Conservation (phyloP, 2,329 filamentous ascomycete genomes). For the Arthroderma uncinatum region DNA sequence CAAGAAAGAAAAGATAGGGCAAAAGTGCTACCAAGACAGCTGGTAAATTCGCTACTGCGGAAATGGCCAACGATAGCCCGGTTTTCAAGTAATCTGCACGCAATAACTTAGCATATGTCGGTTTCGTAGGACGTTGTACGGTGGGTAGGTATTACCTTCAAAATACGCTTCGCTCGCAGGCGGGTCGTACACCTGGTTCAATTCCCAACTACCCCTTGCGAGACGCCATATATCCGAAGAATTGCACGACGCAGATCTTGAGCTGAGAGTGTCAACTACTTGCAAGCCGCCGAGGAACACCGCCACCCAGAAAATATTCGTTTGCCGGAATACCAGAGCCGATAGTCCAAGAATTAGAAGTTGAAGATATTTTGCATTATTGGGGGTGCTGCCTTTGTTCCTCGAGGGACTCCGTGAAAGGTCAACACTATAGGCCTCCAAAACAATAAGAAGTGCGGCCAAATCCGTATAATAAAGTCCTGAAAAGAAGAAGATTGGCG, state of each 20-base stretch:
- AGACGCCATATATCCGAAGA: slow-evolving; percentile 23
- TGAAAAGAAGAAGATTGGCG: slow-evolving; percentile 90
- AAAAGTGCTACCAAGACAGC: slow-evolving; percentile 30
- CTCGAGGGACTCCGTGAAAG: slow-evolving; percentile 23
- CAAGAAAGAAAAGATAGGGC: slow-evolving; percentile 52
- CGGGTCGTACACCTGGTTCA: slow-evolving; percentile 41
- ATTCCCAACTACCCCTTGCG: slow-evolving; percentile 23
- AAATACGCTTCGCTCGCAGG: slow-evolving; percentile 38
- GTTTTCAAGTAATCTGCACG: slow-evolving; percentile 39
- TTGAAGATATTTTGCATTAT: slow-evolving; percentile 19
- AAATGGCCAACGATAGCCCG: slow-evolving; percentile 53
- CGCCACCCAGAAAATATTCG: slow-evolving; percentile 89
- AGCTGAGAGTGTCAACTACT: slow-evolving; percentile 28
- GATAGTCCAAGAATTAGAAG: slow-evolving; percentile 50
- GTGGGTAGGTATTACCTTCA: slow-evolving; percentile 32
- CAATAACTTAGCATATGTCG: not conserved
- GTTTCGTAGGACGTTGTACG: not conserved
- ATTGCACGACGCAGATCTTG: slow-evolving; percentile 20
- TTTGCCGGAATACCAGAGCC: slow-evolving; percentile 73
- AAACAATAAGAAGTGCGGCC: slow-evolving; percentile 63
- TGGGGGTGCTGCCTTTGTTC: slow-evolving; percentile 2
- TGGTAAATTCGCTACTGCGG: slow-evolving; percentile 38
- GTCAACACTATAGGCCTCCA: slow-evolving; percentile 53
- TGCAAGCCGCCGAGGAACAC: slow-evolving; percentile 38
- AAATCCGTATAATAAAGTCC: slow-evolving; percentile 93